phyloP scores from a whole-genome alignment of 306 rosid species.

The Abrus pulchellus region DNA sequence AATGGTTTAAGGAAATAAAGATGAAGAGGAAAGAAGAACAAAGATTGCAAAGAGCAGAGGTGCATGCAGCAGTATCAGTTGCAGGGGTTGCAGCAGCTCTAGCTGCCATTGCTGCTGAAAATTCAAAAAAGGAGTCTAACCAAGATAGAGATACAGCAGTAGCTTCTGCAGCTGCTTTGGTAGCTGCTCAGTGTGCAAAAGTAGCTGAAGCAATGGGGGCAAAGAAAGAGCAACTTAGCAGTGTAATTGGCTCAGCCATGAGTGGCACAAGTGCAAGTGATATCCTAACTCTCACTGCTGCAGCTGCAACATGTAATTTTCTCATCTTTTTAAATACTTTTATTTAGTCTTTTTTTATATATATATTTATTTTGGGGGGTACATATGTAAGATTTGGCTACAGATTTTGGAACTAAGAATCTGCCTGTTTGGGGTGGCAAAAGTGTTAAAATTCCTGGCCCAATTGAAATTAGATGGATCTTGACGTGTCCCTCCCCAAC shows the following conservation, averaged over 20 bases:
- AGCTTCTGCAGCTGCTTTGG: slow-evolving; percentile 92
- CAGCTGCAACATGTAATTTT: slow-evolving; percentile 83
- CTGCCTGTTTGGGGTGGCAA: neutral
- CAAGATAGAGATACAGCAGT: slow-evolving; percentile 74
- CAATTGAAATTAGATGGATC: slow-evolving; percentile 16
- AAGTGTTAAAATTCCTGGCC: slow-evolving; percentile 32
- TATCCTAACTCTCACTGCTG: slow-evolving; percentile 86
- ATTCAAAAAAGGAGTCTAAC: slow-evolving; percentile 53
- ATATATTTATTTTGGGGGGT: neutral
- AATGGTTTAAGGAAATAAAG: slow-evolving; percentile 89
- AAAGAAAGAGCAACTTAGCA: slow-evolving; percentile 71
- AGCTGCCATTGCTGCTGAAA: slow-evolving; percentile 83
- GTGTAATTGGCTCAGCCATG: slow-evolving; percentile 79
- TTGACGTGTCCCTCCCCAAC: slow-evolving; percentile 18
- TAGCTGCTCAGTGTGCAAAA: slow-evolving; percentile 89
- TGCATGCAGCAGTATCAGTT: slow-evolving; percentile 92
- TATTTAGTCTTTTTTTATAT: too few species aligned
- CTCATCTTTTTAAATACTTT: neutral
- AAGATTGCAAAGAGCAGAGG: slow-evolving; percentile 84
- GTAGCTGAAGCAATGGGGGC: slow-evolving; percentile 98
- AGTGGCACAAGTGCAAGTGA: slow-evolving; percentile 71
- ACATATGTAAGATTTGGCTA: neutral
- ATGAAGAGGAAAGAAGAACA: slow-evolving; percentile 75
- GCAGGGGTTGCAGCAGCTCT: slow-evolving; percentile 98
- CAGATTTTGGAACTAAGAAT: slow-evolving; percentile 27